Base-by-base conservation (phyloP, 1,139 yeast species). In the Yamadazyma jaroonii region DNA sequence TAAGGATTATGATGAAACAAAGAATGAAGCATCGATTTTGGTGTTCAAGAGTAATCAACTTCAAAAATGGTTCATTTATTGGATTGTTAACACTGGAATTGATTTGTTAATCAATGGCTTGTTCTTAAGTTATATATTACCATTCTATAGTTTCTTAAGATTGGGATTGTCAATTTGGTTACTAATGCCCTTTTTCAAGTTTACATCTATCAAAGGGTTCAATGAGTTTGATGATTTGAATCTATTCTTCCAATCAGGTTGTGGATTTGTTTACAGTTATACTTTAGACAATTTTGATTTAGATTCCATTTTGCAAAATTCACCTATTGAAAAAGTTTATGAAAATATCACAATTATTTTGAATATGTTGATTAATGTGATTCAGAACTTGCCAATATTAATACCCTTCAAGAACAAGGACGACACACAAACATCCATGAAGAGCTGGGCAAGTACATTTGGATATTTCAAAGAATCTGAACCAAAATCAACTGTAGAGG, bases 41-140 rank as follows among this genome's bases (percentile, higher is more conserved):
- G 32, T 48, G 4, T 45, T 41, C 15, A 39, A 44, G 11, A 33
- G 42, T 3, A 48, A 40, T 21, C 55, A 67, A 10, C 54, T 76
- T 29, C 77, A 77, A 38, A 77, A 79, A 50, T 77, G 84, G 79
- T 56, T 76, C 25, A 62, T 74, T 13, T 81, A 78, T 50, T 81
- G 87, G 87, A 59, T 77, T 12, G 71, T 77, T 1, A 56, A 63
- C 34, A 65, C 75, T 1, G 44, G 65, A 6, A 50, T 66, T 25
- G 59, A 56, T n/a, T 50, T 56, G 14, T 48, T 55, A 11, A 77
- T 64, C 46, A 46, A 56, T 38, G 37, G 66, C 21, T 50, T 69
- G 21, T 52, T 63, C 26, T 54, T 74, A 23, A 40, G 65, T 14
- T 49, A 58, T 30, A 43, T 69, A 20, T 34, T 79, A 15, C 87